Evolutionary conservation across 306 rosid genomes (phyloP), one percentile per base, ranked within the genome.

Genomic region (Hippophae rhamnoides): DNA sequence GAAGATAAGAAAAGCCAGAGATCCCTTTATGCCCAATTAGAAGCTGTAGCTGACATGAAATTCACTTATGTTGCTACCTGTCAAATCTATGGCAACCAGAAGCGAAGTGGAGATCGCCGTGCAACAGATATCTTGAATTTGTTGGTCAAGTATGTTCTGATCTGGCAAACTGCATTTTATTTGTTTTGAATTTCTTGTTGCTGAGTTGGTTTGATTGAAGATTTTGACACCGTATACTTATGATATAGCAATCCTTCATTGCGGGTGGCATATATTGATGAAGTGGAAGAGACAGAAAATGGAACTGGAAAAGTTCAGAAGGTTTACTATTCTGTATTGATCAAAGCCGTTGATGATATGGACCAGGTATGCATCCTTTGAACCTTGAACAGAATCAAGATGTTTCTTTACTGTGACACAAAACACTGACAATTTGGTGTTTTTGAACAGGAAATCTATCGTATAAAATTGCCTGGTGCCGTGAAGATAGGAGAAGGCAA

Each of bases 191-290:
- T 62, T 14, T 66, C 14, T 57, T 58, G 51, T 44, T 64, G 41
- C 47, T 54, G 61, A 45, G 61, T 66, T 53, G 56, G 58, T 69
- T 68, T 70, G 72, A 18, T 68, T 47, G 44, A 61, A 58, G 76
- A 73, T 69, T 57, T 52, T 62, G 43, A 73, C 55, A 31, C 66
- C 40, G 54, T 49, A 25, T 60, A 67, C 71, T 68, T 67, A 65
- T 13, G 18, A 60, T 66, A 66, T 74, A 92, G 96, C 67, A 78
- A 92, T 60, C 96, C 99, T 56, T 76, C 99, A 6, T 96, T 92
- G 67, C 92, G 99, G 46, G 99, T 92, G 82, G 99, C 99, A 58
- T 92, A 80, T 75, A 88, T 92, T 69, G 99, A 92, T 67, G 99
- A 92, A 82, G 82, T 92, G 62, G 99, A 92, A 82, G 99, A 88